phyloP scores from a whole-genome alignment of 768 basidiomycete species.

The Tulasnella sp. region DNA sequence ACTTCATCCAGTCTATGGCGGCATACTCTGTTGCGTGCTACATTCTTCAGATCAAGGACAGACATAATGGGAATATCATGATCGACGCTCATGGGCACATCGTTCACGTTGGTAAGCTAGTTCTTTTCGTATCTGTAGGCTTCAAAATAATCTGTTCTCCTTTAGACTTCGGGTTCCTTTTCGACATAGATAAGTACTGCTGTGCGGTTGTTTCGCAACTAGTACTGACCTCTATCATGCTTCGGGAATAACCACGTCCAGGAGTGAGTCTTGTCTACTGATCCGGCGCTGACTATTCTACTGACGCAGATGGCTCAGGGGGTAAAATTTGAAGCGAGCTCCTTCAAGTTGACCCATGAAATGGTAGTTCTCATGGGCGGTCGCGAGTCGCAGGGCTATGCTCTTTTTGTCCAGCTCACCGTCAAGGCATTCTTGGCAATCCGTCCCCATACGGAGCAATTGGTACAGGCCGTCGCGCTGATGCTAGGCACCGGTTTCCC shows the following conservation, averaged over 20 bases:
- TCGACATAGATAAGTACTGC: conserved; percentile 90
- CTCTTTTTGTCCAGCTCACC: conserved; percentile 86
- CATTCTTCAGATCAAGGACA: conserved; percentile 96
- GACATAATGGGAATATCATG: conserved; percentile 99
- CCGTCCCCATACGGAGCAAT: conserved; percentile 87
- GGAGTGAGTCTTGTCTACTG: conserved; percentile 48
- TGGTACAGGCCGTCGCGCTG: conserved; percentile 80
- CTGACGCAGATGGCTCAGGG: conserved; percentile 50
- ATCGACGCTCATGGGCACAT: conserved; percentile 98
- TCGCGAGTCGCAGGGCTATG: conserved; percentile 87
- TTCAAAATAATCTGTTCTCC: conserved; percentile 18
- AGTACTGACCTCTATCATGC: conserved; percentile 22
- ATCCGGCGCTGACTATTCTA: background rate
- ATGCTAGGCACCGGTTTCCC: conserved; percentile 96
- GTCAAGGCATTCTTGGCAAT: conserved; percentile 96
- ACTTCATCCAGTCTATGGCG: conserved; percentile 99
- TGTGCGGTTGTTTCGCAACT: background rate
- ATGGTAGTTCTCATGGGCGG: conserved; percentile 99
- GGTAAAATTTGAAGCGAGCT: conserved; percentile 96
- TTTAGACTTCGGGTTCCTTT: conserved; percentile 91
- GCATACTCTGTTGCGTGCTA: conserved; percentile 98
- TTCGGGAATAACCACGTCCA: conserved; percentile 48
- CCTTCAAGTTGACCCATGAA: conserved; percentile 98
- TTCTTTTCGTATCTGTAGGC: conserved; percentile 23
- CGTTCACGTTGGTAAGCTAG: conserved; percentile 70